Conservation (phyloP, 2,329 filamentous ascomycete genomes). For the Penicillium sp. region DNA sequence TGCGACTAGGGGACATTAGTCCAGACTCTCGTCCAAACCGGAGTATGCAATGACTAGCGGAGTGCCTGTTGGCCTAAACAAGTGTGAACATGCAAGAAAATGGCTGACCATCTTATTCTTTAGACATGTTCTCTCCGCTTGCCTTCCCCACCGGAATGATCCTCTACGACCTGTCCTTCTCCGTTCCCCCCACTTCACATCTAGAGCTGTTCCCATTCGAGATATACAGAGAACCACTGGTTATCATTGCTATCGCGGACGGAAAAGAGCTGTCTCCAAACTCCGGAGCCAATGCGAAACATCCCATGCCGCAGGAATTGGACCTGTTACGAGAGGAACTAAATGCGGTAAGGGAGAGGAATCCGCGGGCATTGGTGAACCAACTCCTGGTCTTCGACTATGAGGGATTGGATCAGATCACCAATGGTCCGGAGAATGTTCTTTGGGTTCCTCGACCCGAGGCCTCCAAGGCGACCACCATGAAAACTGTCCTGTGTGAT, state of each 20-base stretch:
- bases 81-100: background rate
- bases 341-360: slow-evolving; percentile 70
- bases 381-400: slow-evolving; percentile 82
- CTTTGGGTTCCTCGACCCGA: slow-evolving; percentile 70
- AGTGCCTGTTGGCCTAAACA: background rate
- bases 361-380: slow-evolving; percentile 76
- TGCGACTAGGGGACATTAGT: slow-evolving; percentile 83
- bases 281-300: slow-evolving; percentile 29
- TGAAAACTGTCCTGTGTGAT: slow-evolving; percentile 80
- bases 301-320: slow-evolving; percentile 44
- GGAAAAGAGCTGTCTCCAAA: slow-evolving; percentile 65
- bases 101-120: slow-evolving; percentile 29
- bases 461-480: slow-evolving; percentile 73
- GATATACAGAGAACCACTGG: slow-evolving; percentile 80
- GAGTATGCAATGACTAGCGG: slow-evolving; percentile 61
- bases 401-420: slow-evolving; percentile 58
- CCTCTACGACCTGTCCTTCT: slow-evolving; percentile 83
- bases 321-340: slow-evolving; percentile 62
- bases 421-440: slow-evolving; percentile 64
- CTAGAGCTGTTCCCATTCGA: slow-evolving; percentile 85
- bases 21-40: slow-evolving; percentile 82
- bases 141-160: slow-evolving; percentile 85
- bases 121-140: slow-evolving; percentile 92
- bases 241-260: slow-evolving; percentile 83
- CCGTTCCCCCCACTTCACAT: slow-evolving; percentile 77